Evolutionary conservation across 2,329 filamentous ascomycete genomes (phyloP).

Genomic region (Aspergillus persii): DNA sequence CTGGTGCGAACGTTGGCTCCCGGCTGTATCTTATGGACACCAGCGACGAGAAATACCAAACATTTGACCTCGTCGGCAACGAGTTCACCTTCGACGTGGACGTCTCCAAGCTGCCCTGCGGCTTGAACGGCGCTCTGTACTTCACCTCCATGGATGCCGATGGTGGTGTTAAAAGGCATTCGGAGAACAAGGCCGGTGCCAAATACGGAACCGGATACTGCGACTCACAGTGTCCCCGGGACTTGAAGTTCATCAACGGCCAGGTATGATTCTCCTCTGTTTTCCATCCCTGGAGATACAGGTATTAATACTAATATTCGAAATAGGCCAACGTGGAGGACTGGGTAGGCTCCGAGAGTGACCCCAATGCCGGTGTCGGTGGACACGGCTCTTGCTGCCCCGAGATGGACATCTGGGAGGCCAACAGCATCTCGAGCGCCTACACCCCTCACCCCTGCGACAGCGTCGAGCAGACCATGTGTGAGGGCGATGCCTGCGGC

Average conservation of each 20-base stretch:
- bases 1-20: conserved; percentile 44
- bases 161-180: conserved; percentile 54
- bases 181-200: conserved; percentile 56
- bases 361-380: conserved; percentile 54
- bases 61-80: conserved; percentile 62
- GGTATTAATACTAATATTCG: conserved; percentile 4
- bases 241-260: conserved; percentile 45
- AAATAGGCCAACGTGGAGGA: conserved; percentile 52
- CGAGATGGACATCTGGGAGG: conserved; percentile 70
- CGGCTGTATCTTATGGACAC: conserved; percentile 63
- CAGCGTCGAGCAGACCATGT: conserved; percentile 49
- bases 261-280: conserved; percentile 22
- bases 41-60: conserved; percentile 60
- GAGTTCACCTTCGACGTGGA: conserved; percentile 73
- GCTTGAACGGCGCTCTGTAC: conserved; percentile 70
- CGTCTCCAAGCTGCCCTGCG: conserved; percentile 65
- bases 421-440: conserved; percentile 62
- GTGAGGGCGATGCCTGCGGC: conserved; percentile 52
- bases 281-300: not conserved
- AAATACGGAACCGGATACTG: conserved; percentile 64
- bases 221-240: conserved; percentile 55
- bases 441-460: conserved; percentile 65
- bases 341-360: conserved; percentile 51
- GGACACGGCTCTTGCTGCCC: conserved; percentile 60
- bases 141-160: conserved; percentile 59